A percentile compares a stretch with the other conserved stretches of the same genome.
These are phyloP conservation scores for Cladosporium sp. DNA, from an alignment of 2,329 filamentous ascomycete species.

Conservation along the genomic window DNA sequence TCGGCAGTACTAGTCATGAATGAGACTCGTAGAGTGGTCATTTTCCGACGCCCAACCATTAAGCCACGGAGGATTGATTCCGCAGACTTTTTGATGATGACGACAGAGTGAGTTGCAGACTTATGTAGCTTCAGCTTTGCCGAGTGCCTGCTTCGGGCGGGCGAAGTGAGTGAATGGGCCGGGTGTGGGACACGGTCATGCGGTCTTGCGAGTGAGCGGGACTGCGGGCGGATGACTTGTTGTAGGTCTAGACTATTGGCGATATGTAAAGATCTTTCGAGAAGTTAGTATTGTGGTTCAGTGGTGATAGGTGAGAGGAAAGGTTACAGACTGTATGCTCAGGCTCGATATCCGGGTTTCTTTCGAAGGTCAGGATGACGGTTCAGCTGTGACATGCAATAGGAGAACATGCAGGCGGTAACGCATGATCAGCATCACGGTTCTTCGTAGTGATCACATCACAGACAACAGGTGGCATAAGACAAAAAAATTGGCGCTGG, in stretches of 20 bases:
- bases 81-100: too few species aligned
- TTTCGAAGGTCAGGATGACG: neutral
- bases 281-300: neutral
- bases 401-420: neutral
- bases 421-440: neutral
- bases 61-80: too few species aligned
- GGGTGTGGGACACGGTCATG: neutral
- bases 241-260: neutral
- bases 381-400: neutral
- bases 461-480: neutral
- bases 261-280: neutral
- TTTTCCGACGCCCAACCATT: too few species aligned
- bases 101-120: too few species aligned
- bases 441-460: too few species aligned
- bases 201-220: neutral
- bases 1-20: too few species aligned
- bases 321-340: neutral
- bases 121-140: neutral
- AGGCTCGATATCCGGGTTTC: neutral
- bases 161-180: neutral
- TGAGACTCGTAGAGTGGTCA: too few species aligned
- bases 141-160: neutral
- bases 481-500: neutral
- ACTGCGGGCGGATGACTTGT: neutral
- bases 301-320: neutral